phyloP scores from a whole-genome alignment of 139 green algal species.

The Chlorella sp. region DNA sequence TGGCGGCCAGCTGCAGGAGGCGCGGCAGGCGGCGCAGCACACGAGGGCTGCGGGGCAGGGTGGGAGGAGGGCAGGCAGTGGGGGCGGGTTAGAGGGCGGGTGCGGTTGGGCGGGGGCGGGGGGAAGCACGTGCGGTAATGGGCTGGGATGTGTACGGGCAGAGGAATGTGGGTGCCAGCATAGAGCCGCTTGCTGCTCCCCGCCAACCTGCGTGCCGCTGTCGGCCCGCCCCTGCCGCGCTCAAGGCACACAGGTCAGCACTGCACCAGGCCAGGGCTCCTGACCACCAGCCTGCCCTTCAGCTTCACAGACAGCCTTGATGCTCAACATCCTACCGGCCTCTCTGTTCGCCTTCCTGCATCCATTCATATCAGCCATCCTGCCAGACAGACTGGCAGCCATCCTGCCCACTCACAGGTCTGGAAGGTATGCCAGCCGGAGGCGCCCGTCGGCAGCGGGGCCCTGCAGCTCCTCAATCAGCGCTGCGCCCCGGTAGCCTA shows the following conservation, averaged over 20 bases:
- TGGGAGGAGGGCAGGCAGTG: too few relatives aligned
- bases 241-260: too few relatives aligned
- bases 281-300: too few relatives aligned
- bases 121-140: not conserved
- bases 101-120: too few relatives aligned
- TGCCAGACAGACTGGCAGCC: too few relatives aligned
- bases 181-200: not conserved
- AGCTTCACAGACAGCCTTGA: too few relatives aligned
- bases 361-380: not conserved
- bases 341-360: not conserved
- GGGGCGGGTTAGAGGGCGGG: too few relatives aligned
- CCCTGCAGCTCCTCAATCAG: conserved; percentile 57
- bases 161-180: not conserved
- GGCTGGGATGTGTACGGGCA: not conserved
- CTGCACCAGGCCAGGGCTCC: too few relatives aligned
- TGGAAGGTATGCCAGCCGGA: conserved; percentile 48
- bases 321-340: too few relatives aligned
- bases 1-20: conserved; percentile 66
- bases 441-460: conserved; percentile 27
- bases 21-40: conserved; percentile 58
- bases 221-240: too few relatives aligned
- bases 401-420: conserved; percentile 28
- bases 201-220: too few relatives aligned
- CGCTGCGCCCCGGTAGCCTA: conserved; percentile 67
- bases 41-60: conserved; percentile 36